These are phyloP conservation scores for Physaria fendleri DNA, from an alignment of 345 rosid genomes.

Conservation along the genomic window DNA sequence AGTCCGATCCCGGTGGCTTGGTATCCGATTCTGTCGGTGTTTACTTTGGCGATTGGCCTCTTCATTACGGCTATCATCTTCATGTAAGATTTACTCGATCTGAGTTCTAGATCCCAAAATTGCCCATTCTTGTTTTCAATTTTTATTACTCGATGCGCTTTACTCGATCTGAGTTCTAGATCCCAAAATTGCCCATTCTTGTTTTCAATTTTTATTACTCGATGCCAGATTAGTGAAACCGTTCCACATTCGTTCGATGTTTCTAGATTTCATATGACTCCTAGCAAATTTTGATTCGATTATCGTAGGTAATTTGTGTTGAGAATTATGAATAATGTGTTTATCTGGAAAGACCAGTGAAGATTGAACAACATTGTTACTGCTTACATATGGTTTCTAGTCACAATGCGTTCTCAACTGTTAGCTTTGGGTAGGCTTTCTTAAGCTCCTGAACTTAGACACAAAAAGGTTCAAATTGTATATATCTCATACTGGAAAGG, in stretches of 20 bases:
- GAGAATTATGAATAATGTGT: background rate
- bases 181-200: background rate
- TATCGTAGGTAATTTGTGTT: background rate
- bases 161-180: constrained; percentile 24
- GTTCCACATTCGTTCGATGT: background rate
- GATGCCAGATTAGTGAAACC: background rate
- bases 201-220: background rate
- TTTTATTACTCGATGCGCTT: too few relatives aligned
- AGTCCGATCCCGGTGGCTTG: constrained; percentile 68
- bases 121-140: background rate
- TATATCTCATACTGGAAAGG: background rate
- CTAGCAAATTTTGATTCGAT: background rate
- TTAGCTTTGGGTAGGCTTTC: background rate
- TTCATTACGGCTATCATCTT: constrained; percentile 71
- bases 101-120: background rate
- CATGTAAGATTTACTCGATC: constrained; percentile 52
- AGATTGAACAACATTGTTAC: constrained; percentile 7
- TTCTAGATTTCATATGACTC: background rate
- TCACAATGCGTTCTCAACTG: background rate
- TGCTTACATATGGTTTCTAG: constrained; percentile 2
- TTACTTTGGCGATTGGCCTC: constrained; percentile 66
- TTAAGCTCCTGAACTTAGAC: background rate
- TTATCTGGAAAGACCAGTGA: too few relatives aligned
- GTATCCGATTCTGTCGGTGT: constrained; percentile 60
- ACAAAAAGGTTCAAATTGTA: background rate